Evolutionary conservation across 768 basidiomycete species (phyloP).

Genomic region (Erythrobasidium yunnanense): DNA sequence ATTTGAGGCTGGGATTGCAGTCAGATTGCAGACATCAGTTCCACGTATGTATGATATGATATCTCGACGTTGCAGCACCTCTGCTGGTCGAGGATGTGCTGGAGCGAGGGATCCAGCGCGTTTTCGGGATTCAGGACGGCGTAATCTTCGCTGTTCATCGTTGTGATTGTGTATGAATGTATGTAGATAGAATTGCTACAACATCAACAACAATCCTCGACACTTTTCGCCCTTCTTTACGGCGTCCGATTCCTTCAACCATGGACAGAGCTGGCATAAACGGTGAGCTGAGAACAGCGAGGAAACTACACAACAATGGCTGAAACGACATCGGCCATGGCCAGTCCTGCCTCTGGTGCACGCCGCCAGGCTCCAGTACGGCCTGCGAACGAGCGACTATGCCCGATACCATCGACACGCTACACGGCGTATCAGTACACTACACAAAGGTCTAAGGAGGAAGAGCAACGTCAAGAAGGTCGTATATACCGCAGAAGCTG

Average conservation of each 20-base stretch:
- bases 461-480: neutral
- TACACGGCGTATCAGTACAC: neutral
- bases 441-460: neutral
- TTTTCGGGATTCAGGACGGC: slow-evolving; percentile 44
- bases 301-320: neutral
- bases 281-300: neutral
- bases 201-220: too few relatives aligned
- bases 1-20: slow-evolving; percentile 58
- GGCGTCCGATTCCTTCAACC: neutral
- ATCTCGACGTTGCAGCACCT: too few relatives aligned
- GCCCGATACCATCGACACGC: slow-evolving; percentile 54
- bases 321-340: slow-evolving; percentile 2
- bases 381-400: slow-evolving; percentile 80
- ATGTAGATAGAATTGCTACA: too few relatives aligned
- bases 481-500: slow-evolving; percentile 14
- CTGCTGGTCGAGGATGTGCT: slow-evolving; percentile 87
- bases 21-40: too few relatives aligned
- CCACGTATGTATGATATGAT: too few relatives aligned
- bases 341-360: slow-evolving; percentile 41
- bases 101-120: slow-evolving; percentile 68
- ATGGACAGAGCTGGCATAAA: neutral
- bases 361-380: slow-evolving; percentile 80
- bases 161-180: neutral
- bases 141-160: slow-evolving; percentile 11
- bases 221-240: too few relatives aligned